These are phyloP conservation scores for Cordyceps javanica DNA, from an alignment of 2,329 filamentous ascomycete species.

Conservation along the genomic window DNA sequence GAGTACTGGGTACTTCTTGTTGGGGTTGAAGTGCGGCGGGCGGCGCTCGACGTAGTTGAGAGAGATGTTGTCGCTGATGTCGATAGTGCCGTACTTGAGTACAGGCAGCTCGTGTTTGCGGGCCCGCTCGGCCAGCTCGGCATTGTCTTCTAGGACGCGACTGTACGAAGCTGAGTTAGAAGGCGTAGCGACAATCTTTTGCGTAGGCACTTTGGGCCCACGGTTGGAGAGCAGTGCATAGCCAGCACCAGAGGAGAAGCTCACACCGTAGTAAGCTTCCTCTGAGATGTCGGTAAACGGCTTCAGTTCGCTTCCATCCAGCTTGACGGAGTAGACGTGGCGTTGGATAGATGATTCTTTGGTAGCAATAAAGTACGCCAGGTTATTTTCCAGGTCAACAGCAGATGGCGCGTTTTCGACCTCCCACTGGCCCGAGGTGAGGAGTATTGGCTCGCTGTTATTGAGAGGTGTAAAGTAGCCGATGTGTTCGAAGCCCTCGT, in stretches of 20 bases:
- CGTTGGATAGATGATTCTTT: constrained; percentile 84
- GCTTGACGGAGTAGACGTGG: constrained; percentile 82
- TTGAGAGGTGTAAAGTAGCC: constrained; percentile 90
- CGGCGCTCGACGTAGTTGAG: constrained; percentile 74
- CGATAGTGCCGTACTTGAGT: constrained; percentile 74
- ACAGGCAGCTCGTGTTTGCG: constrained; percentile 75
- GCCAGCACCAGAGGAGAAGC: constrained; percentile 76
- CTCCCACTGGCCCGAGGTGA: constrained; percentile 89
- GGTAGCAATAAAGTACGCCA: constrained; percentile 87
- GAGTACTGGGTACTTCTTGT: constrained; percentile 84
- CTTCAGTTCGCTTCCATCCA: constrained; percentile 69
- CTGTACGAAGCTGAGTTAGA: constrained; percentile 59
- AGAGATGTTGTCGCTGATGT: constrained; percentile 68
- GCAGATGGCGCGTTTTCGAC: constrained; percentile 80
- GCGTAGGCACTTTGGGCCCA: constrained; percentile 82
- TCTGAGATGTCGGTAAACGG: constrained; percentile 67
- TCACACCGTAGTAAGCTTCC: constrained; percentile 73
- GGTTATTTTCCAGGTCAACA: constrained; percentile 74
- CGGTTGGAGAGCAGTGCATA: constrained; percentile 80
- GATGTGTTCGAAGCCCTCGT: constrained; percentile 82
- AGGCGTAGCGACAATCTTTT: constrained; percentile 82
- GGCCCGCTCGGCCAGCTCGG: constrained; percentile 60
- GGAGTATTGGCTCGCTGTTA: constrained; percentile 70
- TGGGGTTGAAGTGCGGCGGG: constrained; percentile 78
- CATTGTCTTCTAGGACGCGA: constrained; percentile 72